Conservation (phyloP, 2,329 filamentous ascomycete genomes). For the Boeremia exigua region DNA sequence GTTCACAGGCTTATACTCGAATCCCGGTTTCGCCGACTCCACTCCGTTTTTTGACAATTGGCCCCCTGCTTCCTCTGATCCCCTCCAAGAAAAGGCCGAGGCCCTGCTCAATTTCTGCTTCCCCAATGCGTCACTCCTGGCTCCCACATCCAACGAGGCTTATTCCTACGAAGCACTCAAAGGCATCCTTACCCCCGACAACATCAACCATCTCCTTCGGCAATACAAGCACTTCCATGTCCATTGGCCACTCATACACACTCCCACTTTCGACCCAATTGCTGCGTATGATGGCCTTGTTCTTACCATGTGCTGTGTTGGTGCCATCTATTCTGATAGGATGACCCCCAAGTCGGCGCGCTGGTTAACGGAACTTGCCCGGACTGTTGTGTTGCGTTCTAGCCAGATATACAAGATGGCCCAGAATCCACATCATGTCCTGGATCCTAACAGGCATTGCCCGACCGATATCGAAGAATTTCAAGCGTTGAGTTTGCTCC, state of each 20-base stretch:
- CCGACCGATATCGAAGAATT: slow-evolving; percentile 66
- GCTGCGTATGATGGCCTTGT: slow-evolving; percentile 71
- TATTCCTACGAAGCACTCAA: slow-evolving; percentile 61
- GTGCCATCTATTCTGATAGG: slow-evolving; percentile 74
- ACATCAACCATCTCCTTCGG: slow-evolving; percentile 73
- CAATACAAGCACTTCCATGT: slow-evolving; percentile 75
- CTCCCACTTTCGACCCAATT: slow-evolving; percentile 72
- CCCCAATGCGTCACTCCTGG: slow-evolving; percentile 48
- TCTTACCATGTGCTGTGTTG: slow-evolving; percentile 73
- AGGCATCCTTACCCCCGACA: slow-evolving; percentile 68
- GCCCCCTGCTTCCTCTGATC: slow-evolving; percentile 50
- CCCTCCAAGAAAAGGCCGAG: slow-evolving; percentile 54
- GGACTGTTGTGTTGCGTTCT: slow-evolving; percentile 64
- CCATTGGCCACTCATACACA: slow-evolving; percentile 75
- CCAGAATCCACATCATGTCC: slow-evolving; percentile 45
- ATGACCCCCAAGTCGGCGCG: slow-evolving; percentile 67
- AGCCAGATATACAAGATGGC: slow-evolving; percentile 57
- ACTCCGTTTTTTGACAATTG: slow-evolving; percentile 49
- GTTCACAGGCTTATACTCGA: slow-evolving; percentile 57
- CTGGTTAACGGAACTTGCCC: slow-evolving; percentile 70
- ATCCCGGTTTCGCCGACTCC: slow-evolving; percentile 51
- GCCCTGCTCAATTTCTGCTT: slow-evolving; percentile 59
- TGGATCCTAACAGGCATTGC: slow-evolving; percentile 48
- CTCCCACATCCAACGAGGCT: slow-evolving; percentile 41
- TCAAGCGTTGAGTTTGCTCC: slow-evolving; percentile 69